Evolutionary conservation across 108 stramenopile species (phyloP).

Genomic region (Skeletonema potamos): DNA sequence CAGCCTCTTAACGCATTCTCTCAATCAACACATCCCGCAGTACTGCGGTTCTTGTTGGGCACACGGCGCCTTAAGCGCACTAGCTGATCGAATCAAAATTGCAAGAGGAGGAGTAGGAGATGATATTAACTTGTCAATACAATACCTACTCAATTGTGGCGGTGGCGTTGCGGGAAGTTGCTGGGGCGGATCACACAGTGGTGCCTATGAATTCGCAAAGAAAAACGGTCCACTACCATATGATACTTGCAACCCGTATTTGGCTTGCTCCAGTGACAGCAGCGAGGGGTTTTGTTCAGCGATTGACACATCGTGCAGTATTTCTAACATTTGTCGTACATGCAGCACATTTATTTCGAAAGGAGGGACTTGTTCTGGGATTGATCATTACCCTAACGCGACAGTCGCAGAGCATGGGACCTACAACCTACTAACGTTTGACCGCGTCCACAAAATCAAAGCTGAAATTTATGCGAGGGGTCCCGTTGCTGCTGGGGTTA

Average conservation of each 20-base stretch:
- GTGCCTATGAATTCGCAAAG: slow-evolving; percentile 71
- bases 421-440: slow-evolving; percentile 4
- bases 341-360: slow-evolving; percentile 19
- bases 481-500: slow-evolving; percentile 88
- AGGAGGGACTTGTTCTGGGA: slow-evolving; percentile 50
- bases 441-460: slow-evolving; percentile 34
- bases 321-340: slow-evolving; percentile 64
- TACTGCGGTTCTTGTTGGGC: slow-evolving; percentile 94
- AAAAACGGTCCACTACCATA: slow-evolving; percentile 55
- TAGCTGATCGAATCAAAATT: slow-evolving; percentile 93
- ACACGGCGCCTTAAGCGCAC: slow-evolving; percentile 75
- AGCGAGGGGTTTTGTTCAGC: slow-evolving; percentile 75
- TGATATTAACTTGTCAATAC: slow-evolving; percentile 63
- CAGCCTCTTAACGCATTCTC: neutral
- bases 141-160: slow-evolving; percentile 83
- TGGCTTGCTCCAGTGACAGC: slow-evolving; percentile 81
- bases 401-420: slow-evolving; percentile 44
- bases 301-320: slow-evolving; percentile 77
- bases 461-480: slow-evolving; percentile 83
- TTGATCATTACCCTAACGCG: slow-evolving; percentile 77
- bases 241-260: slow-evolving; percentile 70
- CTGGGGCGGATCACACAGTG: slow-evolving; percentile 73
- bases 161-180: slow-evolving; percentile 80
- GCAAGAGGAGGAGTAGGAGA: slow-evolving; percentile 55
- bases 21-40: slow-evolving; percentile 91